These are phyloP conservation scores for Apiotrichum brassicae DNA, from an alignment of 1,284 basidiomycete species.

Conservation along the genomic window DNA sequence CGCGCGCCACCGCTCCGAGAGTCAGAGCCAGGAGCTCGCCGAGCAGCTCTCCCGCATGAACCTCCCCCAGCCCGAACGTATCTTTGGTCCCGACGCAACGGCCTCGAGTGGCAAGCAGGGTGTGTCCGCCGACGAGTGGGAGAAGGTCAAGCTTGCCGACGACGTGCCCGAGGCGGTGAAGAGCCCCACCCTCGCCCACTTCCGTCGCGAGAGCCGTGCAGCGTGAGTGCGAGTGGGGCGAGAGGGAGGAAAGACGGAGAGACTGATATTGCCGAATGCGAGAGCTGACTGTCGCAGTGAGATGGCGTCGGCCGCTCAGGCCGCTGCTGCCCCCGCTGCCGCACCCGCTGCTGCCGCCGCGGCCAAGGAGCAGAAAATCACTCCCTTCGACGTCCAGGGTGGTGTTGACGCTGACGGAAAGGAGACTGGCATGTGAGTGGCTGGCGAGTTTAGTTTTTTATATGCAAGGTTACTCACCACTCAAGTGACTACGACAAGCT, in stretches of 20 bases:
- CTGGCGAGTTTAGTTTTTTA: too few species aligned
- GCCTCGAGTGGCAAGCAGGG: conserved; percentile 23
- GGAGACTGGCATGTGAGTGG: conserved; percentile 64
- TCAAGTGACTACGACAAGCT: conserved; percentile 89
- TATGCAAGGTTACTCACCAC: neutral
- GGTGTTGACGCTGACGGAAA: conserved; percentile 82
- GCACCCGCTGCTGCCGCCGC: neutral
- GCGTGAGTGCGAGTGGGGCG: neutral
- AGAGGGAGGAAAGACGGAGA: neutral
- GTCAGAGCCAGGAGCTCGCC: conserved; percentile 43
- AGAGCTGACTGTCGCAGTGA: neutral
- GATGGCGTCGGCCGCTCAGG: conserved; percentile 14
- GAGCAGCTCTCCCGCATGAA: conserved; percentile 42
- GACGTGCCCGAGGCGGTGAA: conserved; percentile 46
- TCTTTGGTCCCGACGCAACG: conserved; percentile 41
- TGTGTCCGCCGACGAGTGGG: conserved; percentile 44
- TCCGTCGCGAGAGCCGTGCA: conserved; percentile 31
- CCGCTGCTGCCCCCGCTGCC: conserved; percentile 1
- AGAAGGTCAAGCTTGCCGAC: conserved; percentile 42
- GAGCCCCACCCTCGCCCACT: conserved; percentile 37
- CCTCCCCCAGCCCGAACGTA: conserved; percentile 46
- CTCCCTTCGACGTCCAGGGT: conserved; percentile 97
- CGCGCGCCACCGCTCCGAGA: conserved; percentile 36
- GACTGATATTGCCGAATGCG: neutral
- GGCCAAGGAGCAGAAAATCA: conserved; percentile 71